phyloP scores from a whole-genome alignment of 2,329 filamentous ascomycete genomes.

The Pestalotiopsis sp. region DNA sequence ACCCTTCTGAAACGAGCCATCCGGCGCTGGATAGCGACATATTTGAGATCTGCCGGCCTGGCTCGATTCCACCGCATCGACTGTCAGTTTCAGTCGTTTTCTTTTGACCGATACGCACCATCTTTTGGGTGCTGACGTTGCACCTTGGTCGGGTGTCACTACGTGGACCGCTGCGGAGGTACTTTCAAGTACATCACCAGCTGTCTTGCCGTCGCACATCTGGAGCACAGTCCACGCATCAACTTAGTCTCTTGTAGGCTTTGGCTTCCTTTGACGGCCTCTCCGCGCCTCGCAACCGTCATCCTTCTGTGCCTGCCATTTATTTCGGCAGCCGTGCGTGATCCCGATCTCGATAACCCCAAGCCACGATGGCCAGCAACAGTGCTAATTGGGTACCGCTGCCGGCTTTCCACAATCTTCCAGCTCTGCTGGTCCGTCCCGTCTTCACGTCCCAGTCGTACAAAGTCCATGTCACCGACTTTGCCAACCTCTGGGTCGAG shows the following conservation, averaged over 20 bases:
- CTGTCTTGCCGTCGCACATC: neutral
- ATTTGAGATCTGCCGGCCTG: neutral
- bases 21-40: neutral
- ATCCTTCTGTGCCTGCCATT: neutral
- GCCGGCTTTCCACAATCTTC: conserved; percentile 47
- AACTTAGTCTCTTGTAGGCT: neutral
- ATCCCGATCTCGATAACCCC: neutral
- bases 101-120: neutral
- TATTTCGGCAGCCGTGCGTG: neutral
- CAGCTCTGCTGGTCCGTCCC: conserved; percentile 66
- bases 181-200: neutral
- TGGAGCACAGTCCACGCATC: neutral
- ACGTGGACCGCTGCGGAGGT: neutral
- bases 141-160: neutral
- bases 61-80: neutral
- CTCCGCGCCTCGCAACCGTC: neutral
- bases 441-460: conserved; percentile 60
- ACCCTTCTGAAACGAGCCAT: neutral
- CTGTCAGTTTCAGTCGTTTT: neutral
- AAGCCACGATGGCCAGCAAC: conserved; percentile 17
- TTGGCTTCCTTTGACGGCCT: neutral
- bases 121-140: neutral
- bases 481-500: conserved; percentile 75
- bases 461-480: conserved; percentile 68
- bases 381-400: conserved; percentile 49